Evolutionary conservation across 108 stramenopile genomes (phyloP), one percentile per base, ranked within the genome.

Genomic region (Nitzschia putrida): DNA sequence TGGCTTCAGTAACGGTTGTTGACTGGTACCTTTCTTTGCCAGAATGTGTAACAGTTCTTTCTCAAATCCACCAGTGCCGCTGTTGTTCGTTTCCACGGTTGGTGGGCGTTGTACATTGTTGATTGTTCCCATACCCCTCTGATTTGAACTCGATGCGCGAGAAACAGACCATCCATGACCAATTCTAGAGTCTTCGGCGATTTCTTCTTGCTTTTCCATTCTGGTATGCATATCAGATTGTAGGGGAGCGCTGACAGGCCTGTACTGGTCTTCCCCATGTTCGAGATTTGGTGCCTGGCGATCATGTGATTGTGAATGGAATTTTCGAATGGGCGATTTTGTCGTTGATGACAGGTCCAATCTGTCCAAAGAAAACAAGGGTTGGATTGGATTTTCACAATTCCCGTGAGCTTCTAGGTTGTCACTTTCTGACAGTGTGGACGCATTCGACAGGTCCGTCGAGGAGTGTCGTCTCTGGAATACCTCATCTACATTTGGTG

Each of bases 321-420:
- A 59, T 8, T 39, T 63, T 24, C 61, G 13, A 8, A 63, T 22
- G 23, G 61, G 61, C 1, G 61, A 63, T 24, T 44, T 41, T 21
- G 56, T 24, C 12, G 55, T 54, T 34, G 51, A 47, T 18, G 49
- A 53, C 7, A 68, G 53, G 54, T 77, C 76, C n/a, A 77, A 41
- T 50, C 69, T 52, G 45, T 77, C 76, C 23, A 69, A 56, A 16
- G 68, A 70, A 58, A 77, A 77, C 5, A 77, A 25, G 0, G 47
- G 76, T 34, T 77, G 76, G 10, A 77, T 68, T 7, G 63, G 73
- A 60, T 29, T 60, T 47, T 10, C 51, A 21, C 14, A 14, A 26
- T 14, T 18, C 9, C n/a, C 37, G 1, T 66, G 13, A n/a, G 3
- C 53, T 1, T 34, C 29, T 40, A n/a, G 14, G 26, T 54, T 54